These are phyloP conservation scores for Boletus sp. DNA, from an alignment of 768 basidiomycete genomes.

Conservation along the genomic window DNA sequence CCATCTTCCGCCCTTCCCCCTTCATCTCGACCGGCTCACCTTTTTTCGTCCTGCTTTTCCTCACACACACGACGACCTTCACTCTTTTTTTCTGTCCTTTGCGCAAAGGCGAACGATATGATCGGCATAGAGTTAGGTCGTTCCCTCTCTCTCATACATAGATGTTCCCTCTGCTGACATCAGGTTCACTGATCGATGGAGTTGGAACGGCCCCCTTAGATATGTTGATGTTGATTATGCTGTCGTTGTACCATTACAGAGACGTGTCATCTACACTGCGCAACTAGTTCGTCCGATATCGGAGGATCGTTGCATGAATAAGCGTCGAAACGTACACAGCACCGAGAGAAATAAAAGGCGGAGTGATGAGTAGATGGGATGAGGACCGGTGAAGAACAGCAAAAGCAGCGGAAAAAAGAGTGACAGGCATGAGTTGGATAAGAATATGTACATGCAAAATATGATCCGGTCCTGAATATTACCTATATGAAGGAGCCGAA, in stretches of 20 bases:
- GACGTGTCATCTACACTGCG: not conserved
- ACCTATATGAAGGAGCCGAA: conserved; percentile 5
- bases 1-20: not conserved
- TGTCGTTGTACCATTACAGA: conserved; percentile 21
- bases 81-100: not conserved
- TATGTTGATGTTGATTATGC: conserved; percentile 11
- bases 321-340: conserved; percentile 9
- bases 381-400: not conserved
- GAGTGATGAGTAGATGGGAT: conserved; percentile 1
- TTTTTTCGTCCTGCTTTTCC: conserved; percentile 1
- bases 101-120: conserved; percentile 15
- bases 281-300: not conserved
- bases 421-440: not conserved
- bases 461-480: conserved; percentile 10
- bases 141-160: not conserved
- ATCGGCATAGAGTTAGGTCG: conserved; percentile 18
- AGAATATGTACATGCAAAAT: conserved; percentile 1
- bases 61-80: conserved; percentile 1
- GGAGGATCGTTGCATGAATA: not conserved
- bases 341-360: not conserved
- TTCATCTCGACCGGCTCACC: not conserved
- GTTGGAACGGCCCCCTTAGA: conserved; percentile 1
- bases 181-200: not conserved
- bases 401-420: conserved; percentile 7
- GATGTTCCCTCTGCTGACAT: conserved; percentile 1